phyloP scores from a whole-genome alignment of 768 basidiomycete genomes.

The Serendipita sp. region DNA sequence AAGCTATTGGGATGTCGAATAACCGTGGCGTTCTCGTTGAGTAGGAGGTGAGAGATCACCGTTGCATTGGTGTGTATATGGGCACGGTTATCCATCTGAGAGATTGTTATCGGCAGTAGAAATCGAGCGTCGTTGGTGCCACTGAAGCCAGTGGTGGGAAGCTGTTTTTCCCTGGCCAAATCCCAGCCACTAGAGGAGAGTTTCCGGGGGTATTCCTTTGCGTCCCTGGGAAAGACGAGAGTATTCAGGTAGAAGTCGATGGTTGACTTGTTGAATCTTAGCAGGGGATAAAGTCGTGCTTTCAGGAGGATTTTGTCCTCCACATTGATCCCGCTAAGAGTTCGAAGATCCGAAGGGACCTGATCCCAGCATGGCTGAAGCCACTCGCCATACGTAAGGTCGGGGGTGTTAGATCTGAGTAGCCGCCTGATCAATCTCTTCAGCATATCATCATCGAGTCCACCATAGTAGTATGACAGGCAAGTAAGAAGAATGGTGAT shows the following conservation, averaged over 20 bases:
- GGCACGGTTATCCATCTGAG: conserved; percentile 19
- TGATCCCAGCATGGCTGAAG: conserved; percentile 9
- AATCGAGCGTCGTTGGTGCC: conserved; percentile 37
- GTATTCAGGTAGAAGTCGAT: conserved; percentile 36
- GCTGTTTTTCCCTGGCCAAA: conserved; percentile 25
- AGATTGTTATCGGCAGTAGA: conserved; percentile 7
- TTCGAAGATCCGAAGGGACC: conserved; percentile 21
- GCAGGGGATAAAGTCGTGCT: conserved; percentile 19
- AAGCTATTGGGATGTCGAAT: not conserved
- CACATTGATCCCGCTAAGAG: conserved; percentile 28
- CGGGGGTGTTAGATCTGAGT: conserved; percentile 26
- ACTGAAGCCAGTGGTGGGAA: conserved; percentile 34
- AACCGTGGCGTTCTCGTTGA: conserved; percentile 14
- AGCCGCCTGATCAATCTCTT: conserved; percentile 24
- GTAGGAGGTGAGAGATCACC: conserved; percentile 16
- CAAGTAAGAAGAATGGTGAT: conserved; percentile 31
- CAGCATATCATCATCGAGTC: conserved; percentile 27
- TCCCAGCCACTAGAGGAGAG: conserved; percentile 40
- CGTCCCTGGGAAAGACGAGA: conserved; percentile 37
- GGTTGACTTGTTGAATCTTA: conserved; percentile 23
- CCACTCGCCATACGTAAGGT: conserved; percentile 28
- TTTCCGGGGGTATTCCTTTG: conserved; percentile 32
- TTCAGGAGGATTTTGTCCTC: conserved; percentile 23
- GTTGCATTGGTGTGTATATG: conserved; percentile 34
- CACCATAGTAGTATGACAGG: conserved; percentile 34